Evolutionary conservation across 139 green algal genomes (phyloP).

Genomic region (Coccomyxa sp.): DNA sequence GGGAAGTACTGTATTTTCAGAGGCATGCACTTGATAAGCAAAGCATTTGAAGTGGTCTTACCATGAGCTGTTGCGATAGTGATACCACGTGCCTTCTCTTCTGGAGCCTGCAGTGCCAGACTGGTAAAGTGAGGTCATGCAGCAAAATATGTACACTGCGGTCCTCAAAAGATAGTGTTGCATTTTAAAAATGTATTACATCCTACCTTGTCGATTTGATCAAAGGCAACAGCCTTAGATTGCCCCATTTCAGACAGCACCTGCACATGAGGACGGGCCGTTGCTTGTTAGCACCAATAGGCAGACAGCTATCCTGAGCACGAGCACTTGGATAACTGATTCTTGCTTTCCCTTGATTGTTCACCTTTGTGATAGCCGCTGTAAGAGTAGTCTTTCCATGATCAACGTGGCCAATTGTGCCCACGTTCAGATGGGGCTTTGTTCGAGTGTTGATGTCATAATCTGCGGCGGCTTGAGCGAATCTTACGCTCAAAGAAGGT

Average conservation of each 20-base stretch:
- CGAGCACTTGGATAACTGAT: background rate
- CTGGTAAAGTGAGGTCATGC: no score
- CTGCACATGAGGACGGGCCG: constrained; percentile 24
- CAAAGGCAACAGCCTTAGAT: constrained; percentile 80
- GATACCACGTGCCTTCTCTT: constrained; percentile 99
- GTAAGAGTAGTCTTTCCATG: constrained; percentile 99
- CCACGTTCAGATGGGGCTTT: constrained; percentile 97
- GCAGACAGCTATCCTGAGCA: background rate
- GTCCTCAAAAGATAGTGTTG: background rate
- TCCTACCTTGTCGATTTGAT: constrained; percentile 95
- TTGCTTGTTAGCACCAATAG: background rate
- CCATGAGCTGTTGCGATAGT: constrained; percentile 95
- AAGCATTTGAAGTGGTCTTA: constrained; percentile 15
- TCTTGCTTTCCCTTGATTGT: no score
- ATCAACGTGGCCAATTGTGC: constrained; percentile 98
- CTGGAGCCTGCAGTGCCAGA: constrained; percentile 68
- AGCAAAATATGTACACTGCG: background rate
- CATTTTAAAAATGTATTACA: background rate
- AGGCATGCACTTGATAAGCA: background rate
- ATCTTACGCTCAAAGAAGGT: background rate
- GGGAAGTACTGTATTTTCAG: background rate
- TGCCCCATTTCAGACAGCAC: constrained; percentile 84
- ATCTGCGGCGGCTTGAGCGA: background rate
- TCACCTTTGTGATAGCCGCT: constrained; percentile 86
- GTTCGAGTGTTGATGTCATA: constrained; percentile 88